A percentile compares a stretch with the other conserved stretches of the same genome.
phyloP scores from a whole-genome alignment of 75 land plant genomes.

The Selaginella moellendorffii region DNA sequence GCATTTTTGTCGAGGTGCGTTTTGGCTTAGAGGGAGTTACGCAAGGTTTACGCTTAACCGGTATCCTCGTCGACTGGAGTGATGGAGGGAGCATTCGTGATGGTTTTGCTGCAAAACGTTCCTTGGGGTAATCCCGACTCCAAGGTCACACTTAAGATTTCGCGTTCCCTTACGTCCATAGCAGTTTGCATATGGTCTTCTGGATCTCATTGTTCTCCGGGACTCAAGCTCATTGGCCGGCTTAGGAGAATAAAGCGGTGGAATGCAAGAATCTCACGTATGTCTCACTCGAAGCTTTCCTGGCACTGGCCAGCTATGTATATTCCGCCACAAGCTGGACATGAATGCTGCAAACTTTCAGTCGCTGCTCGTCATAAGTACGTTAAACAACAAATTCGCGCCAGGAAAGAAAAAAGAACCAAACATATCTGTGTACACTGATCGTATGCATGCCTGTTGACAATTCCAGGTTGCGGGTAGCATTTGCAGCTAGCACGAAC shows the following conservation, averaged over 20 bases:
- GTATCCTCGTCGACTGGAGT: slow-evolving; percentile 14
- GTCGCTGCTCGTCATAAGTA: no score
- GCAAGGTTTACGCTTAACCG: slow-evolving; percentile 43
- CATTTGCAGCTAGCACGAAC: no score
- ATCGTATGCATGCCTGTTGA: no score
- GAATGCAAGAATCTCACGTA: slow-evolving; percentile 56
- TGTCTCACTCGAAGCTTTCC: slow-evolving; percentile 16
- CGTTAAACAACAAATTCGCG: no score
- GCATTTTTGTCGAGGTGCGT: slow-evolving; percentile 75
- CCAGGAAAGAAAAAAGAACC: no score
- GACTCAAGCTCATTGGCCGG: slow-evolving; percentile 33
- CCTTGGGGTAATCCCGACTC: slow-evolving; percentile 62
- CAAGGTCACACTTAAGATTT: slow-evolving; percentile 63
- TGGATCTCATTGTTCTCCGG: slow-evolving; percentile 49
- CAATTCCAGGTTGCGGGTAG: no score
- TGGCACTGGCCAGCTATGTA: no score
- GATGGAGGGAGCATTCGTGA: slow-evolving; percentile 57
- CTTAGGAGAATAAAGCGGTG: slow-evolving; percentile 44
- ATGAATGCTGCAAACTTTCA: no score
- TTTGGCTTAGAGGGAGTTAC: slow-evolving; percentile 36
- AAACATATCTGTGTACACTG: no score
- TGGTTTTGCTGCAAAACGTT: slow-evolving; percentile 84
- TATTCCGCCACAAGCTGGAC: no score
- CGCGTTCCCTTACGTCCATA: background rate
- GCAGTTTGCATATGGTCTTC: slow-evolving; percentile 87